Conservation (phyloP, 257 asterid species). For the Prunella vulgaris region DNA sequence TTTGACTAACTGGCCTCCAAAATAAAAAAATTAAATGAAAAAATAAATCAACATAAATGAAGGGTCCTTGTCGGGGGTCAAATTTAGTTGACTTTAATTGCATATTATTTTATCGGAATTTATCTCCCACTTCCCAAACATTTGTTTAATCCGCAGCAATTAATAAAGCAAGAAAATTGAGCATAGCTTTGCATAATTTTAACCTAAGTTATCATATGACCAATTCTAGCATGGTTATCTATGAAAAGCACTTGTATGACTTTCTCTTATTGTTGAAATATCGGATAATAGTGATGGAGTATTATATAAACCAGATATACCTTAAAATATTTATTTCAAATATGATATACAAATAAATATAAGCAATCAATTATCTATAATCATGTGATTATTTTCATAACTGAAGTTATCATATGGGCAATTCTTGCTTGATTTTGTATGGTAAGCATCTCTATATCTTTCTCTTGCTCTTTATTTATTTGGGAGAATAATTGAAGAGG, state of each 20-base stretch:
- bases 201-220: neutral
- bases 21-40: too few relatives aligned
- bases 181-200: neutral
- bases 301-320: too few relatives aligned
- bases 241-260: neutral
- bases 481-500: neutral
- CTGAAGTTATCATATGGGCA: neutral
- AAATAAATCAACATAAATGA: too few relatives aligned
- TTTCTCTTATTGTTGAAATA: neutral
- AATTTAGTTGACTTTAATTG: neutral
- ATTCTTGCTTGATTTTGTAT: neutral
- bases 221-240: neutral
- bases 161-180: neutral
- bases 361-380: too few relatives aligned
- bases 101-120: neutral
- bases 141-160: neutral
- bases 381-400: too few relatives aligned
- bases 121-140: neutral
- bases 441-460: neutral
- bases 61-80: slow-evolving; percentile 9
- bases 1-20: neutral
- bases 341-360: too few relatives aligned
- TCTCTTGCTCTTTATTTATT: neutral
- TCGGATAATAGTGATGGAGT: too few relatives aligned
- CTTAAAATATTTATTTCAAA: too few relatives aligned